Evolutionary conservation across 805 yeast species (phyloP), one percentile per base, ranked within the genome.

Genomic region (Lachancea quebecensis): DNA sequence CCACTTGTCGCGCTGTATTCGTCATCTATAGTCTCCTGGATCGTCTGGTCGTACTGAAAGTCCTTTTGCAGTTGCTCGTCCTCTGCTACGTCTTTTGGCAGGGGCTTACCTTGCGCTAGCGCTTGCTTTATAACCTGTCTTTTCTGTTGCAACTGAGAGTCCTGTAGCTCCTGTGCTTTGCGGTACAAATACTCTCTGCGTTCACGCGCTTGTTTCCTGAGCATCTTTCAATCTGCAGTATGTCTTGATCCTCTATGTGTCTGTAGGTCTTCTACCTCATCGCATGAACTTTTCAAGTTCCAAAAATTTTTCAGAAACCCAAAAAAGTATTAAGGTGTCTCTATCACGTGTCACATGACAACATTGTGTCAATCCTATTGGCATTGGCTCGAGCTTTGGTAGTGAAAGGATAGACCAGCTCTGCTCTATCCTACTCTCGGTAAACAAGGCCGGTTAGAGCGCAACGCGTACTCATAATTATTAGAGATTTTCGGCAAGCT

Each of bases 161-260:
- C 98, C 63, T 93, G 96, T 31, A 91, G 74, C 61, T 88, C 93
- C 41, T 86, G 79, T 0, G 96, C 86, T 62, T 90, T 89, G 42
- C 88, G 77, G 70, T 86, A 93, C 25, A 93, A 72, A 58, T 90
- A 93, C 60, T 93, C 98, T 65, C 95, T 79, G 70, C 99, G 78
- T 65, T 93, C 97, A 69, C 99, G 81, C 7, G 98, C 97, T 60
- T 91, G 95, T 71, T 88, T 79, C 67, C 99, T 79, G 46, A 88
- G 67, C 96, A 75, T 75, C 11, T 2, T 56, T 15, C 2, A 9
- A 10, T 14, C 14, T 8, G 15, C 8, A 6, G 16, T 31, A 14
- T 31, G 14, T n/a, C 34, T 31, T 31, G 14, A 14, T 35, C 38
- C 38, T n/a, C 38, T 35, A 11, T 4, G n/a, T 14, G n/a, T 16